Percentiles rank a stretch among this genome's conserved stretches.
These are phyloP conservation scores for Furcasterigmium furcatum DNA, from an alignment of 2,329 filamentous ascomycete species.

Conservation along the genomic window DNA sequence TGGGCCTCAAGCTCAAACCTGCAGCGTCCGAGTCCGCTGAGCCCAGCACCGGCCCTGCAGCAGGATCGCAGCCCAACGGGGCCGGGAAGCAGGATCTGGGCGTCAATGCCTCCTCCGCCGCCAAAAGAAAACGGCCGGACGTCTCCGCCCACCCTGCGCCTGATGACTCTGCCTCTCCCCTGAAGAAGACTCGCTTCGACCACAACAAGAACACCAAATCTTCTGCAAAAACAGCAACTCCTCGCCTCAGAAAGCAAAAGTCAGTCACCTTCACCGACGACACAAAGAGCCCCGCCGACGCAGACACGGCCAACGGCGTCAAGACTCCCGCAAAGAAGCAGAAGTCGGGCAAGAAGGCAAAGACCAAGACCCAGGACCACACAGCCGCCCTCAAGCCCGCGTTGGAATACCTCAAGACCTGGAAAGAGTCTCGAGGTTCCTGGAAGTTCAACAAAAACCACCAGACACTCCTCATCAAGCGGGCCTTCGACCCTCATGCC, in stretches of 20 bases:
- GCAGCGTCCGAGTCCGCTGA: slow-evolving; percentile 14
- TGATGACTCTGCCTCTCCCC: slow-evolving; percentile 12
- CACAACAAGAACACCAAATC: slow-evolving; percentile 1
- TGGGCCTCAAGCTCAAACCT: slow-evolving; percentile 60
- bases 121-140: slow-evolving; percentile 15
- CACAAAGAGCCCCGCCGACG: slow-evolving; percentile 24
- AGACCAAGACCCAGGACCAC: slow-evolving; percentile 36
- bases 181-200: slow-evolving; percentile 25
- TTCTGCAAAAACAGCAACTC: too few relatives aligned
- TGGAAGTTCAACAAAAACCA: slow-evolving; percentile 99
- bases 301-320: slow-evolving; percentile 8
- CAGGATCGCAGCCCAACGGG: slow-evolving; percentile 19
- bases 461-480: slow-evolving; percentile 80
- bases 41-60: slow-evolving; percentile 12
- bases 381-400: slow-evolving; percentile 55
- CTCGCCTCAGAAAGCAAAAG: slow-evolving; percentile 29
- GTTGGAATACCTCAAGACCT: slow-evolving; percentile 73
- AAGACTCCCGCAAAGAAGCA: slow-evolving; percentile 13
- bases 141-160: slow-evolving; percentile 5
- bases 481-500: slow-evolving; percentile 69
- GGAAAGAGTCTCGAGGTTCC: slow-evolving; percentile 62
- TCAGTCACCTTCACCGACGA: slow-evolving; percentile 47
- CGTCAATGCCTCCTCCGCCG: slow-evolving; percentile 14
- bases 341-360: slow-evolving; percentile 30
- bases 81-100: slow-evolving; percentile 12